Percentiles rank a stretch among this genome's conserved stretches.
These are phyloP conservation scores for Beta corolliflora DNA, from an alignment of 179 eudicot species.

Conservation along the genomic window DNA sequence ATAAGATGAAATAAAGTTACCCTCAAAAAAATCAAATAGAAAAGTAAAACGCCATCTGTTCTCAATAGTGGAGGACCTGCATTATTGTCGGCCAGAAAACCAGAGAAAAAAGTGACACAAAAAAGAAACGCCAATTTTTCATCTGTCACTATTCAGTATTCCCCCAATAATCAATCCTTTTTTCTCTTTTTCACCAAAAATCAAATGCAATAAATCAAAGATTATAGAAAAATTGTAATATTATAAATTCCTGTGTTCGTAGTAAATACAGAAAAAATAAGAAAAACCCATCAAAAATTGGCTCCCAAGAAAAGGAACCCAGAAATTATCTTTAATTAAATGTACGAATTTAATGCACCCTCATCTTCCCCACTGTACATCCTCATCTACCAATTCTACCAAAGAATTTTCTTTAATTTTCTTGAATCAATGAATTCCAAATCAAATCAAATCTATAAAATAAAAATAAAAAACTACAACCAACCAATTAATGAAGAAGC, in stretches of 20 bases:
- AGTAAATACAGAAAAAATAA: conserved; percentile 14
- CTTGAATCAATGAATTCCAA: neutral
- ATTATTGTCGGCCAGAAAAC: conserved; percentile 5
- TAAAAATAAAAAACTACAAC: conserved; percentile 10
- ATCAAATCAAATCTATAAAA: too few species aligned
- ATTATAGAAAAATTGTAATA: too few species aligned
- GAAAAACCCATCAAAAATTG: conserved; percentile 13
- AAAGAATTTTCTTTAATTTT: conserved; percentile 14
- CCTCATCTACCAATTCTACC: conserved; percentile 3
- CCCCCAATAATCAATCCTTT: neutral
- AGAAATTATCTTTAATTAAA: conserved; percentile 4
- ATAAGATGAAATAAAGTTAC: neutral
- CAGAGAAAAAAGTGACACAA: neutral
- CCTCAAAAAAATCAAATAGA: neutral
- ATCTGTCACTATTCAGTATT: neutral
- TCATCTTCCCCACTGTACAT: neutral
- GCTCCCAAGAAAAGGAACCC: conserved; percentile 30
- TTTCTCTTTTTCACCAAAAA: neutral
- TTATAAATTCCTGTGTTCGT: neutral
- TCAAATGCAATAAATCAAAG: neutral
- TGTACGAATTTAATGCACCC: conserved; percentile 21
- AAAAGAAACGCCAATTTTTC: conserved; percentile 1
- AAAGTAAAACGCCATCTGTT: conserved; percentile 8
- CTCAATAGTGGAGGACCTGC: conserved; percentile 7
- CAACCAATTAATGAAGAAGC: conserved; percentile 30